Evolutionary conservation across 2,329 filamentous ascomycete genomes (phyloP).

Genomic region (Pseudogymnoascus sp.): DNA sequence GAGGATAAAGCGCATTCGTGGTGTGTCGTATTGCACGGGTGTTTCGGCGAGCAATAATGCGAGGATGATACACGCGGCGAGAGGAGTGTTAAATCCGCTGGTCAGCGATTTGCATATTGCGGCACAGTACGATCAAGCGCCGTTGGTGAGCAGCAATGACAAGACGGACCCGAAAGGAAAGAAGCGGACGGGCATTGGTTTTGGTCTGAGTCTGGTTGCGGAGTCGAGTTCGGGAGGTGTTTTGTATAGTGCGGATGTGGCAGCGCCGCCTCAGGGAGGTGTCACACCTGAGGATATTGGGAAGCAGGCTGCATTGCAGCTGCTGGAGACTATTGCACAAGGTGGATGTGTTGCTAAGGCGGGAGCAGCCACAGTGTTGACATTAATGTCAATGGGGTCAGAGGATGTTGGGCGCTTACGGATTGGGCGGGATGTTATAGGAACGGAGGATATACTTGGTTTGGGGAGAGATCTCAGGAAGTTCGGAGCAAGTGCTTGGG

Average conservation of each 20-base stretch:
- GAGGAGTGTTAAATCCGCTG: conserved; percentile 79
- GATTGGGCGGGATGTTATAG: conserved; percentile 73
- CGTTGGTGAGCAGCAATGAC: conserved; percentile 45
- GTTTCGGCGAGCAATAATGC: conserved; percentile 90
- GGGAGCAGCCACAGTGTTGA: conserved; percentile 67
- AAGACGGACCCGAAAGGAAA: conserved; percentile 49
- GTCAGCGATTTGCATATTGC: conserved; percentile 88
- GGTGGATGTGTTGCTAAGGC: conserved; percentile 74
- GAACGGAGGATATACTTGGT: conserved; percentile 69
- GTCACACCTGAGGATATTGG: conserved; percentile 86
- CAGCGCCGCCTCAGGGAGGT: conserved; percentile 67
- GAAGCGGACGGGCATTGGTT: conserved; percentile 74
- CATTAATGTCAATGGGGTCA: conserved; percentile 94
- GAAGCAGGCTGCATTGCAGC: conserved; percentile 76
- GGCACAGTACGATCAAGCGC: conserved; percentile 63
- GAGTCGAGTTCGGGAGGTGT: conserved; percentile 78
- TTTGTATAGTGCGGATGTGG: conserved; percentile 79
- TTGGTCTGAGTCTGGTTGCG: conserved; percentile 82
- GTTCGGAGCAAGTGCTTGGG: conserved; percentile 91
- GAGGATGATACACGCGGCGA: conserved; percentile 85
- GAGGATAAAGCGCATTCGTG: conserved; percentile 77
- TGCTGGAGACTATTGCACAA: conserved; percentile 72
- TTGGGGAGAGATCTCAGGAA: conserved; percentile 75
- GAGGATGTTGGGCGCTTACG: conserved; percentile 88
- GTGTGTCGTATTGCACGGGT: conserved; percentile 88